Evolutionary conservation across 257 asterid genomes (phyloP).

Genomic region (Echium plantagineum): DNA sequence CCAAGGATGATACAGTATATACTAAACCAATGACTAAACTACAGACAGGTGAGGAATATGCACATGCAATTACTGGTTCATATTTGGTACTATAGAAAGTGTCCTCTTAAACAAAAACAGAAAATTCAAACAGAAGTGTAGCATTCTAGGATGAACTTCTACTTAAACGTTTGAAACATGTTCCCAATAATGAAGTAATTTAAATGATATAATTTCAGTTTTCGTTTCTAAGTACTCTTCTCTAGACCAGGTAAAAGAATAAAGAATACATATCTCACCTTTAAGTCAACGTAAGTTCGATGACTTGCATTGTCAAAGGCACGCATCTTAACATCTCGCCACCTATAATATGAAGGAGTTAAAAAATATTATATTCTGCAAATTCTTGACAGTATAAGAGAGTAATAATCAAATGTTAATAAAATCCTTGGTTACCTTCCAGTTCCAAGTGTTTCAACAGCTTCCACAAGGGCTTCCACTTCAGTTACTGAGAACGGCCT

Average conservation of each 20-base stretch:
- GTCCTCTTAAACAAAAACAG: no score
- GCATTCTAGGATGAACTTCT: no score
- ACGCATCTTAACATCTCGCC: slow-evolving; percentile 5
- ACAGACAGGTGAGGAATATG: no score
- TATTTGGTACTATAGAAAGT: no score
- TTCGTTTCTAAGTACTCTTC: no score
- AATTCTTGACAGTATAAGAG: not conserved
- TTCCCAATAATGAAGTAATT: no score
- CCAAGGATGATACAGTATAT: not conserved
- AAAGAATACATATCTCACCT: slow-evolving; percentile 6
- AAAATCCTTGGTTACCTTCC: slow-evolving; percentile 49
- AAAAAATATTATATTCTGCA: not conserved
- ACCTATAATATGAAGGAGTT: not conserved
- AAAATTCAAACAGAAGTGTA: no score
- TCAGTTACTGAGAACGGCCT: slow-evolving; percentile 86
- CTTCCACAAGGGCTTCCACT: slow-evolving; percentile 91
- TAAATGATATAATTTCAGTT: no score
- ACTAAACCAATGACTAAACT: no score
- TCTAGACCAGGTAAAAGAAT: not conserved
- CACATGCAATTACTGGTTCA: no score
- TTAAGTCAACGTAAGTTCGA: slow-evolving; percentile 13
- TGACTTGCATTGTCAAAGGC: slow-evolving; percentile 10
- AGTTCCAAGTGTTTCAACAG: slow-evolving; percentile 87
- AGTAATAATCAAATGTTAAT: not conserved
- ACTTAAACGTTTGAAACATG: no score